Evolutionary conservation across 2,329 filamentous ascomycete genomes (phyloP), one percentile per base, ranked within the genome.

Genomic region (Chaetomiaceae sp.): DNA sequence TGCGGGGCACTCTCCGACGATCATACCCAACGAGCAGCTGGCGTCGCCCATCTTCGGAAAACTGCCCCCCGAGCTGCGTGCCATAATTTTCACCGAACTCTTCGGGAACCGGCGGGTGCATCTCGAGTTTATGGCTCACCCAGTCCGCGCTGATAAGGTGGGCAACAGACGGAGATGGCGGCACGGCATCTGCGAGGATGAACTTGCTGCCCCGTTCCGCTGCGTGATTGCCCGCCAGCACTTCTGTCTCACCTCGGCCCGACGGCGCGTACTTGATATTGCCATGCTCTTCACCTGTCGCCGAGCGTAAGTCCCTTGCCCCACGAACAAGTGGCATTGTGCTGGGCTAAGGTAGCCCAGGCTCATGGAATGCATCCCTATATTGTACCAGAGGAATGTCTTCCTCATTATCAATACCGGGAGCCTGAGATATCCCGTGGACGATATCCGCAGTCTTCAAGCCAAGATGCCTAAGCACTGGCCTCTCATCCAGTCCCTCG

Each of bases 381-480:
- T 58, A 14, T 27, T 58, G 14, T 56, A 58, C 36, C 54, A 56
- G 33, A 52, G 41, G 48, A 58, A 58, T 32, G 16, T 36, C 48
- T 58, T 58, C 32, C n/a, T 54, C 33, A 47, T 56, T 33, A 44
- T 45, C 54, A 58, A 58, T 18, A 29, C 25, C 23, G 48, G 45
- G 1, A 38, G 43, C 23, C 27, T 34, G 16, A 52, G 54, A 13
- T n/a, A 29, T 11, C 56, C 54, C 1, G 53, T 51, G 11, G 54
- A 58, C 25, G 54, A 58, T 33, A 49, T 56, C 23, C 45, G 54
- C 43, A 58, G 56, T 27, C 48, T 58, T 7, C 56, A 58, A 30
- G 51, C 46, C 42, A 56, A 54, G 29, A 52, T 52, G n/a, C 54
- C 56, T 23, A 52, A 53, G 32, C 49, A 53, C 32, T 58, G 56